A percentile compares a stretch with the other conserved stretches of the same genome.
Evolutionary conservation across 106 monocot species (phyloP).

Genomic region (Xerophyta viscosa): DNA sequence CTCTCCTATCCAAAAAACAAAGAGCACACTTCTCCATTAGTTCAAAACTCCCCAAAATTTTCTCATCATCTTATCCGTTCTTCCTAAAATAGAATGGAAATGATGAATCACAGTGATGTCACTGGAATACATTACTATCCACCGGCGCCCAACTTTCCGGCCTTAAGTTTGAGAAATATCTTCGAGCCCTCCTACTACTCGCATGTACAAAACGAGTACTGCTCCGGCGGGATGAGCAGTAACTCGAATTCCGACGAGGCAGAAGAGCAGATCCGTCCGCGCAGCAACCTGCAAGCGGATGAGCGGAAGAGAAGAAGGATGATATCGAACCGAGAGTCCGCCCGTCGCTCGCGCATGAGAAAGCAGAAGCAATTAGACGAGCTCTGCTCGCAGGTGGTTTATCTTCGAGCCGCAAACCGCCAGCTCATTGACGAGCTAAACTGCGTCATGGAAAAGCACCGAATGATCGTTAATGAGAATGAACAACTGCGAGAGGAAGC

Average conservation of each 20-base stretch:
- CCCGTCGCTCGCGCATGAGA: conserved; percentile 77
- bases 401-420: conserved; percentile 45
- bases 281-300: conserved; percentile 26
- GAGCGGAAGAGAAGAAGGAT: conserved; percentile 67
- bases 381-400: conserved; percentile 48
- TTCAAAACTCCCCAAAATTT: background rate
- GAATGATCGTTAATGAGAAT: conserved; percentile 38
- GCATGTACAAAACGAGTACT: background rate
- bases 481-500: conserved; percentile 35
- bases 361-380: conserved; percentile 86
- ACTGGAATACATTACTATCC: conserved; percentile 38
- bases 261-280: conserved; percentile 25
- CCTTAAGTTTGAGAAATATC: conserved; percentile 19
- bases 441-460: conserved; percentile 23
- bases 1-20: conserved; percentile 1
- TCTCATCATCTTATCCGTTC: background rate
- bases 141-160: conserved; percentile 10
- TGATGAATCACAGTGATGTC: conserved; percentile 50
- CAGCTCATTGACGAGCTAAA: conserved; percentile 75
- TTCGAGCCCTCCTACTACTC: conserved; percentile 4
- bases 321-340: conserved; percentile 91
- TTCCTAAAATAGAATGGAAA: background rate
- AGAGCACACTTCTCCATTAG: background rate
- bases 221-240: conserved; percentile 8
- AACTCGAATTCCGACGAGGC: conserved; percentile 38